A percentile compares a stretch with the other conserved stretches of the same genome.
Conservation (phyloP, 257 asterid genomes). For the Orobanche coerulescens region DNA sequence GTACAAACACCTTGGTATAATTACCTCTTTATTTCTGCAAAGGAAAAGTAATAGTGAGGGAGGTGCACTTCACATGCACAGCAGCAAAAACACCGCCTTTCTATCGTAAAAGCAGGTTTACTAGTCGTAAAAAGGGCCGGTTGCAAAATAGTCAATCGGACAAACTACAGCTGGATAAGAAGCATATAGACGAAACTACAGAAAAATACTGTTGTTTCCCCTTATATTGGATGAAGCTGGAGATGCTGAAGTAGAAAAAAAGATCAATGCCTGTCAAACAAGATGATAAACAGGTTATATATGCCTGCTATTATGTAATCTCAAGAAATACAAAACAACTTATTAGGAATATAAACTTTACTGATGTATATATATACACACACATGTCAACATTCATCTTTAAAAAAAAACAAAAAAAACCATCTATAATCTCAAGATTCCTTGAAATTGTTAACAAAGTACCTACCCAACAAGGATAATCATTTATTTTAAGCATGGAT, state of each 20-base stretch:
- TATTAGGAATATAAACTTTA: not conserved
- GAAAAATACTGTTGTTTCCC: conserved; percentile 13
- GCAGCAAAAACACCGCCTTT: not conserved
- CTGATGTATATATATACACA: too few species aligned
- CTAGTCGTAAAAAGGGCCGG: too few species aligned
- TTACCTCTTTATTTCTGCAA: conserved; percentile 11
- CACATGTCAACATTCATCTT: not conserved
- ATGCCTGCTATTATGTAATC: not conserved
- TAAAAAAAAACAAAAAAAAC: not conserved
- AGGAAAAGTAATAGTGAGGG: not conserved
- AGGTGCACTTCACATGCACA: not conserved
- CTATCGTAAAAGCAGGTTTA: not conserved
- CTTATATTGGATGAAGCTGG: conserved; percentile 10
- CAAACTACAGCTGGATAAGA: conserved; percentile 4
- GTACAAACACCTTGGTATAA: not conserved
- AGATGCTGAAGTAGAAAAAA: not conserved
- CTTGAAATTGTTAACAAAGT: not conserved
- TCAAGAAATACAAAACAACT: not conserved
- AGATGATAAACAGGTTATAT: not conserved
- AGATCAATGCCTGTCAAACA: conserved; percentile 18
- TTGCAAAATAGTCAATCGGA: conserved; percentile 4
- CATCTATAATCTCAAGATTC: not conserved
- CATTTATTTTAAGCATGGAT: not conserved
- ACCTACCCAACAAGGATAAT: not conserved
- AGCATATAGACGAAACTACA: not conserved